phyloP scores from a whole-genome alignment of 306 rosid genomes.

The Cucurbita pepo region DNA sequence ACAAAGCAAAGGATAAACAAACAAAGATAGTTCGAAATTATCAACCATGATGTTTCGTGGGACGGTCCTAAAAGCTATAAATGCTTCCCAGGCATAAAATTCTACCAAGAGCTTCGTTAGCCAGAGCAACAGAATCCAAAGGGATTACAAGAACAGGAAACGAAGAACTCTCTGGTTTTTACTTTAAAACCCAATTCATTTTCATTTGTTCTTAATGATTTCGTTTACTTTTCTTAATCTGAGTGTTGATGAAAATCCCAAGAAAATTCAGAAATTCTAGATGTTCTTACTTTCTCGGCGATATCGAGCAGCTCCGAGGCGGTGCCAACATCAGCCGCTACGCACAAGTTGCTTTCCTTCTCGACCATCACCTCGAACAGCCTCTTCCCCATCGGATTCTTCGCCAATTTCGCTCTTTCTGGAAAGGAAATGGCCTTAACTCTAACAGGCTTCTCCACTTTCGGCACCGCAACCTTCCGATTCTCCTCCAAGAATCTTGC shows the following conservation, averaged over 20 bases:
- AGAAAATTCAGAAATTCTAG: not conserved
- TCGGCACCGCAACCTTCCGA: slow-evolving; percentile 44
- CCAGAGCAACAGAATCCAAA: not conserved
- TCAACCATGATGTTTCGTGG: not conserved
- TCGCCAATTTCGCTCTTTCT: slow-evolving; percentile 57
- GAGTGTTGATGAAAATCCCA: not conserved
- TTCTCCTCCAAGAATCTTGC: slow-evolving; percentile 56
- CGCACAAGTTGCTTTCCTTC: slow-evolving; percentile 71
- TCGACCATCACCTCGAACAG: slow-evolving; percentile 59
- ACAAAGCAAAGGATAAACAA: not conserved
- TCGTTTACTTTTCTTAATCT: not conserved
- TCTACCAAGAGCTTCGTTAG: not conserved
- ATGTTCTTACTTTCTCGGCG: slow-evolving; percentile 48
- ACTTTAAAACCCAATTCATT: not conserved
- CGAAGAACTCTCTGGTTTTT: not conserved
- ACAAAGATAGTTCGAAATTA: not conserved
- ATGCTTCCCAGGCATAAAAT: not conserved
- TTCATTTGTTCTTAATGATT: not conserved
- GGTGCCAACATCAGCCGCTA: slow-evolving; percentile 85
- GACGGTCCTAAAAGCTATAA: not conserved
- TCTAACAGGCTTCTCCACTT: slow-evolving; percentile 27
- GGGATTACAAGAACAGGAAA: not conserved
- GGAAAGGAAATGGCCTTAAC: slow-evolving; percentile 32
- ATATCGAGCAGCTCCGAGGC: slow-evolving; percentile 68
- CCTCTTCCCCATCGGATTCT: slow-evolving; percentile 75